Evolutionary conservation across 129 eudicot species (phyloP).

Genomic region (carrot (Daucus carota)): DNA sequence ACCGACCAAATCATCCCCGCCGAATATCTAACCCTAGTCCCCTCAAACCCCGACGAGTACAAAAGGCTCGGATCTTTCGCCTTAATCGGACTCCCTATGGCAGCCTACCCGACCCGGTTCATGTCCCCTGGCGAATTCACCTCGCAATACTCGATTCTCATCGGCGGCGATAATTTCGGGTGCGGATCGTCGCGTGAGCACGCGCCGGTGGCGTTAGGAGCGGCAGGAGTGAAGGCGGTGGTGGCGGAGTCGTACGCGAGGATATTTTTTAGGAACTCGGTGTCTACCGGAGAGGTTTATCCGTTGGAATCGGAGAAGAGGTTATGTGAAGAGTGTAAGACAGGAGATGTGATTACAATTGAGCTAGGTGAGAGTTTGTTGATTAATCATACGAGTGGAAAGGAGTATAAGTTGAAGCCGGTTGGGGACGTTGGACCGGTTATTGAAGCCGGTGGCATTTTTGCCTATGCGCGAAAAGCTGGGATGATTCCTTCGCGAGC

Average conservation of each 20-base stretch:
- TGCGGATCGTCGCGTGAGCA: slow-evolving; percentile 97
- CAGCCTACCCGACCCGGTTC: slow-evolving; percentile 54
- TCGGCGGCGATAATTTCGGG: slow-evolving; percentile 87
- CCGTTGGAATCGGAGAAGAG: slow-evolving; percentile 82
- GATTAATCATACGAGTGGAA: slow-evolving; percentile 87
- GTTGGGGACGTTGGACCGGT: slow-evolving; percentile 99
- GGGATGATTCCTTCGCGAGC: slow-evolving; percentile 79
- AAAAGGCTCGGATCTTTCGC: slow-evolving; percentile 90
- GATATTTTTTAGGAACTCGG: slow-evolving; percentile 90
- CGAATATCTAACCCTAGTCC: slow-evolving; percentile 86
- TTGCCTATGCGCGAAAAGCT: slow-evolving; percentile 79
- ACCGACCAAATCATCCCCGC: slow-evolving; percentile 97
- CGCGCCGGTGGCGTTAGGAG: slow-evolving; percentile 95
- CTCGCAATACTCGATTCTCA: slow-evolving; percentile 60
- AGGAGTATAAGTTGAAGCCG: slow-evolving; percentile 76
- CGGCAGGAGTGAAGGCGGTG: slow-evolving; percentile 76
- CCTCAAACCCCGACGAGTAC: slow-evolving; percentile 92
- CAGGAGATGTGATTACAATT: slow-evolving; percentile 79
- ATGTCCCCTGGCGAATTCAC: slow-evolving; percentile 32
- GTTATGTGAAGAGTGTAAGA: slow-evolving; percentile 84
- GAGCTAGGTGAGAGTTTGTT: slow-evolving; percentile 57
- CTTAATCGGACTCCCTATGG: slow-evolving; percentile 55
- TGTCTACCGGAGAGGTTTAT: slow-evolving; percentile 85
- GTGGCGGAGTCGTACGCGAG: slow-evolving; percentile 95
- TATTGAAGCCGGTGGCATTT: slow-evolving; percentile 95